Evolutionary conservation across 495 filamentous ascomycete genomes (phyloP).

Genomic region (Hyaloscypha finlandica): DNA sequence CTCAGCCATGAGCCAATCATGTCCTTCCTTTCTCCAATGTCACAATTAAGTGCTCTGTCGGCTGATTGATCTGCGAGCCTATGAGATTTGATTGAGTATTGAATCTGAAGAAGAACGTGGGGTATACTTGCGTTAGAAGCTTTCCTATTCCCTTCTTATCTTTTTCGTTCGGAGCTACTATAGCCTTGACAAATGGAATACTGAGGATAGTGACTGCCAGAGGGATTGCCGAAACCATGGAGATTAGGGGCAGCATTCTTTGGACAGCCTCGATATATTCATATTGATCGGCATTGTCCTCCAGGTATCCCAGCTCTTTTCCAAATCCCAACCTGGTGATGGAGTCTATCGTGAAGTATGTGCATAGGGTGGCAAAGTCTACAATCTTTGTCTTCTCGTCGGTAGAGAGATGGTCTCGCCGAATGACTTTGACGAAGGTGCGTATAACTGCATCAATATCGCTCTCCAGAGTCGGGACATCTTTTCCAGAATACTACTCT

Average conservation of each 20-base stretch:
- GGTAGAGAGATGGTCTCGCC: constrained; percentile 1
- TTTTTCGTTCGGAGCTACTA: background rate
- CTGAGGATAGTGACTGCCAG: constrained; percentile 1
- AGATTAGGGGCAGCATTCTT: constrained; percentile 1
- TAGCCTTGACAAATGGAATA: constrained; percentile 1
- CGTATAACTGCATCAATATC: background rate
- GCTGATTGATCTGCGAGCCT: background rate
- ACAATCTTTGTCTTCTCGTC: constrained; percentile 1
- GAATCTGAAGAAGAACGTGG: background rate
- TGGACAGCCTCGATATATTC: constrained; percentile 2
- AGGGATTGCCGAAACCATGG: background rate
- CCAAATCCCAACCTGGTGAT: constrained; percentile 1
- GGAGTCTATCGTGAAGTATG: constrained; percentile 2
- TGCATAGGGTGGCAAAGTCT: constrained; percentile 1
- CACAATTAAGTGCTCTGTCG: background rate
- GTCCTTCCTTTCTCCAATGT: background rate
- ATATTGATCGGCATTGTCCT: background rate
- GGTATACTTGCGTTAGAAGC: constrained; percentile 2
- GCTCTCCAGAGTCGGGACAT: constrained; percentile 2
- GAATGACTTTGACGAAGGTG: background rate
- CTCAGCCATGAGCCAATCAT: constrained; percentile 1
- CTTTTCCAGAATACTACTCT: background rate
- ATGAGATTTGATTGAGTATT: constrained; percentile 1
- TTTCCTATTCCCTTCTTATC: constrained; percentile 1
- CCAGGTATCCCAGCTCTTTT: background rate